Evolutionary conservation across 257 asterid genomes (phyloP).

Genomic region (Plantago elongata): DNA sequence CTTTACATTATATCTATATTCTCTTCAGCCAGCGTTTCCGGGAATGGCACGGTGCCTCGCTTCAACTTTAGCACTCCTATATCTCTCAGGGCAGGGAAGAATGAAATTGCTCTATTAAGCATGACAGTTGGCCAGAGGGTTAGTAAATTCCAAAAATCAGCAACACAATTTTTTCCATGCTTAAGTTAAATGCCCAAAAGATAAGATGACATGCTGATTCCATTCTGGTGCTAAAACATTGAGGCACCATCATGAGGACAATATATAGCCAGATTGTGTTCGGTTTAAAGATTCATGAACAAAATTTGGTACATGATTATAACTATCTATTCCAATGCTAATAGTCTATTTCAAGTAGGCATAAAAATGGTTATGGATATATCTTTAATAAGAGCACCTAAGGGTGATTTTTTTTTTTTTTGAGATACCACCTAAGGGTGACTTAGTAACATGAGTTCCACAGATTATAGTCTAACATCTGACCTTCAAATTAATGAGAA

Average conservation of each 20-base stretch:
- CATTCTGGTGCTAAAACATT: not conserved
- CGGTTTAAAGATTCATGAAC: not conserved
- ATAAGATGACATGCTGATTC: not conserved
- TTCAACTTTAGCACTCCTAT: conserved; percentile 57
- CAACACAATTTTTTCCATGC: conserved; percentile 1
- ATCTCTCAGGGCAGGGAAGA: conserved; percentile 57
- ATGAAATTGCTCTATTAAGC: conserved; percentile 79
- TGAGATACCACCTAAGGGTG: no score
- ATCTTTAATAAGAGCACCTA: no score
- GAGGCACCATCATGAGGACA: not conserved
- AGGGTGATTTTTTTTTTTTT: no score
- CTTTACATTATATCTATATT: conserved; percentile 17
- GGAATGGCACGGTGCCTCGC: conserved; percentile 65
- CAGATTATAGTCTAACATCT: no score
- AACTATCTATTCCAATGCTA: no score
- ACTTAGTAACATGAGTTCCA: no score
- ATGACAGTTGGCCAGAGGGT: conserved; percentile 87
- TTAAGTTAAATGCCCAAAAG: not conserved
- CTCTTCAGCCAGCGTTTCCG: conserved; percentile 66
- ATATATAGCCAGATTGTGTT: not conserved
- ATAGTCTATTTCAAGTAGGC: no score
- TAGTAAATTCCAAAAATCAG: conserved; percentile 5
- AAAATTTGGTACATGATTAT: no score
- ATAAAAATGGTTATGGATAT: no score
- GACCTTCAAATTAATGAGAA: no score